Conservation (phyloP, 768 basidiomycete species). For the Leccinum sublutescens region DNA sequence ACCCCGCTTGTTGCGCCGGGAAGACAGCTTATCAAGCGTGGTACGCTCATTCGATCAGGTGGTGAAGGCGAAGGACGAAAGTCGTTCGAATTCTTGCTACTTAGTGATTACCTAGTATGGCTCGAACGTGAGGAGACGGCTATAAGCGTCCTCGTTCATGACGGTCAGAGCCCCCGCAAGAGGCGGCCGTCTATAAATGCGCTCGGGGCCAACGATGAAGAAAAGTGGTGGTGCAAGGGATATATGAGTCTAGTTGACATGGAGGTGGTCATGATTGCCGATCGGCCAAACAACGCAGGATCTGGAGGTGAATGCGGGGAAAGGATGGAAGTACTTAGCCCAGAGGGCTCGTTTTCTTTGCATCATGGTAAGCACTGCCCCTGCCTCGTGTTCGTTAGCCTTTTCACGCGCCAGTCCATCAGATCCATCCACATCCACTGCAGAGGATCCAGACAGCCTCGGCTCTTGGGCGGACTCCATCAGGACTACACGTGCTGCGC, state of each 20-base stretch:
- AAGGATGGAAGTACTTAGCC: constrained; percentile 72
- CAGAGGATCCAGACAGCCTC: constrained; percentile 18
- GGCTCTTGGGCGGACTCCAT: constrained; percentile 69
- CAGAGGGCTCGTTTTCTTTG: constrained; percentile 72
- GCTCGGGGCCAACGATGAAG: constrained; percentile 44
- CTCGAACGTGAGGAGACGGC: constrained; percentile 51
- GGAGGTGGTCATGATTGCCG: constrained; percentile 60
- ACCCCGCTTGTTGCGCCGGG: constrained; percentile 79
- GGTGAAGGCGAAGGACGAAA: constrained; percentile 44
- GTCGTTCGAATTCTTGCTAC: constrained; percentile 72
- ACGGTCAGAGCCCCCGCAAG: constrained; percentile 20
- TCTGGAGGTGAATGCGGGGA: constrained; percentile 41
- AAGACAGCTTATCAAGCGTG: constrained; percentile 72
- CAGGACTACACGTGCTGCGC: constrained; percentile 64
- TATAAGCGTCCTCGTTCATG: constrained; percentile 18
- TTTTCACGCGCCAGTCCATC: not conserved
- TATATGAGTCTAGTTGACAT: constrained; percentile 67
- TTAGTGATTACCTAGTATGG: constrained; percentile 83
- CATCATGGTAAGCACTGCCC: constrained; percentile 53
- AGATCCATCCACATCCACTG: constrained; percentile 4
- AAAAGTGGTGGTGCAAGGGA: constrained; percentile 74
- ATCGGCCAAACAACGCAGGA: constrained; percentile 22
- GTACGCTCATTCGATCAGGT: constrained; percentile 49
- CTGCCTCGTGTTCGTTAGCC: not conserved
- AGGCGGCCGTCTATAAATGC: constrained; percentile 18